Percentiles rank a stretch among this genome's conserved stretches.
Conservation (phyloP, 805 yeast species). For the Cyberlindnera meyerae region DNA sequence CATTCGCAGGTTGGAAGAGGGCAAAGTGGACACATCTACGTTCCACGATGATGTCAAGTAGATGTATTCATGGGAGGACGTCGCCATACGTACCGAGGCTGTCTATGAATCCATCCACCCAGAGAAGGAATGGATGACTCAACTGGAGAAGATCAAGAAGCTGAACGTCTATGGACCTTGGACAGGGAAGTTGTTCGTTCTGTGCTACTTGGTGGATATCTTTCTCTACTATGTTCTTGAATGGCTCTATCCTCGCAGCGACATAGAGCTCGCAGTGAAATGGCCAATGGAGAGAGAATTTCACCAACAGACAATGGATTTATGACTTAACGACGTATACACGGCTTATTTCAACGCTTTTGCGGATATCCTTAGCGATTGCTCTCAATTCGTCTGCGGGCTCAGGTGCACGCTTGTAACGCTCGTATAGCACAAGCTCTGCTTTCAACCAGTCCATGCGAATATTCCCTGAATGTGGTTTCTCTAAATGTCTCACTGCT, state of each 20-base stretch:
- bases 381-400: conserved; percentile 17
- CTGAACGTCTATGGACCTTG: conserved; percentile 71
- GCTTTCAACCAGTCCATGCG: conserved; percentile 10
- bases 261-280: conserved; percentile 71
- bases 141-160: conserved; percentile 54
- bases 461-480: not conserved
- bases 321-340: not conserved
- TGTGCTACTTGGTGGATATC: conserved; percentile 79
- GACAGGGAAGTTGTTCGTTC: conserved; percentile 79
- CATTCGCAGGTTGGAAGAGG: conserved; percentile 50
- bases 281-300: conserved; percentile 73
- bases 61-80: conserved; percentile 91
- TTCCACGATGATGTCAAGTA: conserved; percentile 74
- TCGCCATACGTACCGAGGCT: conserved; percentile 78
- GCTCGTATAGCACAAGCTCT: conserved; percentile 9
- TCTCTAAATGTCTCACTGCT: conserved; percentile 13
- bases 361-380: conserved; percentile 18
- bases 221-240: conserved; percentile 60
- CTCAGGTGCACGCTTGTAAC: conserved; percentile 4
- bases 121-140: conserved; percentile 22
- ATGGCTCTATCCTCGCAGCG: conserved; percentile 58
- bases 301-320: not conserved
- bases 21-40: conserved; percentile 58
- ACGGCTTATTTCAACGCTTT: conserved; percentile 5
- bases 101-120: conserved; percentile 60